Base-by-base conservation (phyloP, 148 eudicot genomes). In the Persicaria maculosa region DNA sequence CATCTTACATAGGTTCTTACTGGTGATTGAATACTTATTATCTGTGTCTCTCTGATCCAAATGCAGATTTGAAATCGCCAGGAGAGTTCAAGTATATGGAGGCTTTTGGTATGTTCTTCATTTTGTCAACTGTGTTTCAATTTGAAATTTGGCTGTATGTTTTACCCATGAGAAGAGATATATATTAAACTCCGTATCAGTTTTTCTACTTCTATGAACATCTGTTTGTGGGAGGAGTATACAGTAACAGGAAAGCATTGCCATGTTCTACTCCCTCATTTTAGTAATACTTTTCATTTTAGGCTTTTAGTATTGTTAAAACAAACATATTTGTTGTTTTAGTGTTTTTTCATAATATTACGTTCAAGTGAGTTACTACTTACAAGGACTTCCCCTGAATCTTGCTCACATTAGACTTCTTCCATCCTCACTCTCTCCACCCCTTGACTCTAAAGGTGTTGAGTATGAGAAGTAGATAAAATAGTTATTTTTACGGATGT, bases 11-110 rank as follows among this genome's bases (percentile, higher is more conserved):
- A 4, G 46, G 36, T 71, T 45, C 36, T 17, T 71, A 7, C 16
- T 47, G 17, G 54, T 71, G 8, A 19, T 20, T 50, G 25, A 14
- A 47, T 19, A 62, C 73, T 75, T 68, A 54, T 43, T 31, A 59
- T 69, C 36, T 22, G 54, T 45, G 19, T 17, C 52, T 47, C 52
- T 48, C 50, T 71, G 53, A 22, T 46, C 31, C 54, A 9, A 8
- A 11, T 79, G 86, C 94, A 92, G 97, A 92, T 84, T 65, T 86
- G 25, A 92, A 86, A 78, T 90, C 97, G 50, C 86, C 88, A 19
- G 82, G 84, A n/a, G 97, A 90, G 71, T 84, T 88, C 14, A 92
- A 92, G 86, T 88, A 77, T 74, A 85, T 79, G 85, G 97, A 92
- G 74, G 92, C 95, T 74, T 85, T 92, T 78, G 97, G 97, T 92